A percentile compares a stretch with the other conserved stretches of the same genome.
phyloP scores from a whole-genome alignment of 805 yeast species.

The Candida suzukii region DNA sequence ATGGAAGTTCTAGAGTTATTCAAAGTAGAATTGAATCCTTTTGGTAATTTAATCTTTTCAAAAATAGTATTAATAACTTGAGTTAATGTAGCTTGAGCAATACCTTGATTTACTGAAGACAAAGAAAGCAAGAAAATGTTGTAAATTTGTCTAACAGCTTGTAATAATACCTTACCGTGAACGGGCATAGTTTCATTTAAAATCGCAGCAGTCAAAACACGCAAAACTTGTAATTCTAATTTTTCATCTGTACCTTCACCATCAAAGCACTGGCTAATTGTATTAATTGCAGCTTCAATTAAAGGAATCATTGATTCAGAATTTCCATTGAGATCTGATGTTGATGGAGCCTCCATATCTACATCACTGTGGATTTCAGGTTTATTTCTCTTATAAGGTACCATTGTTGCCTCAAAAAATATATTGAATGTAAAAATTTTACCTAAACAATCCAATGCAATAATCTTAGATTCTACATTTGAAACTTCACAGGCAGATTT shows the following conservation, averaged over 20 bases:
- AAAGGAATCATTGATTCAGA: constrained; percentile 35
- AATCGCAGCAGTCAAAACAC: constrained; percentile 86
- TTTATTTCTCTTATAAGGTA: constrained; percentile 27
- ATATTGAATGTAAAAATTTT: constrained; percentile 83
- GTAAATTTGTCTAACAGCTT: constrained; percentile 90
- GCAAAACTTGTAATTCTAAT: constrained; percentile 86
- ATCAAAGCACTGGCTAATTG: constrained; percentile 77
- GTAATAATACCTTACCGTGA: constrained; percentile 83
- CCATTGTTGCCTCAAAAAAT: constrained; percentile 52
- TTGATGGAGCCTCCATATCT: constrained; percentile 43
- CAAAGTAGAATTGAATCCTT: neutral
- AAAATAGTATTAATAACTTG: constrained; percentile 85
- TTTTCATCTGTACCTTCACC: constrained; percentile 90
- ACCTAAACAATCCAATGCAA: constrained; percentile 79
- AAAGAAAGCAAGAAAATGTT: constrained; percentile 84
- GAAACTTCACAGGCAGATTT: constrained; percentile 67
- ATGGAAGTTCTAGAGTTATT: no score
- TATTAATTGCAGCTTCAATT: constrained; percentile 78
- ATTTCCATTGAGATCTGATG: constrained; percentile 14
- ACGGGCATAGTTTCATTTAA: constrained; percentile 74
- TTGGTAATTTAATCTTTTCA: constrained; percentile 44
- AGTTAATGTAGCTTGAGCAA: constrained; percentile 91
- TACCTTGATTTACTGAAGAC: constrained; percentile 77
- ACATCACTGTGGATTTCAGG: constrained; percentile 23
- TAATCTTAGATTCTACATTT: constrained; percentile 55